Conservation (phyloP, 768 basidiomycete genomes). For the Rhizopogon roseolus region DNA sequence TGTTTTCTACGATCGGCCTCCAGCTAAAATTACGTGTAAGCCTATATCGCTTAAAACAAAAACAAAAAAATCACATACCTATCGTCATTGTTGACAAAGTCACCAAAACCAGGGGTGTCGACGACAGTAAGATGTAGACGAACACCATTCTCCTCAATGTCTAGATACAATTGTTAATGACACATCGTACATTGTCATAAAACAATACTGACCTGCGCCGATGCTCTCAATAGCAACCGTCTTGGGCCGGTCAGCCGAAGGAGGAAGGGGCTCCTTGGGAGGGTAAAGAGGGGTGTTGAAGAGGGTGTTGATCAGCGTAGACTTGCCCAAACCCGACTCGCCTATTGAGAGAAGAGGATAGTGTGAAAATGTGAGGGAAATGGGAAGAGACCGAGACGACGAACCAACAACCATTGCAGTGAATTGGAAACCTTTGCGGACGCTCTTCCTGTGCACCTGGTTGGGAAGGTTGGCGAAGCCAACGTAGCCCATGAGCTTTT, state of each 20-base stretch:
- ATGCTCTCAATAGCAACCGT: constrained; percentile 99
- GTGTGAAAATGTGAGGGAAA: constrained; percentile 15
- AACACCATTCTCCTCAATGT: constrained; percentile 98
- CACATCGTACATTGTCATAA: neutral
- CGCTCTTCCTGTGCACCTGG: constrained; percentile 98
- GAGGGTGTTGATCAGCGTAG: constrained; percentile 96
- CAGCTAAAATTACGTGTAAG: constrained; percentile 52
- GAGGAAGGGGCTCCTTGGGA: constrained; percentile 77
- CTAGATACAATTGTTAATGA: constrained; percentile 36
- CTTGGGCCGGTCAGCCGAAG: constrained; percentile 81
- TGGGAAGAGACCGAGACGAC: constrained; percentile 31
- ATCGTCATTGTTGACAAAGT: constrained; percentile 99
- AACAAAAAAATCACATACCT: constrained; percentile 48
- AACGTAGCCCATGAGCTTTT: constrained; percentile 94
- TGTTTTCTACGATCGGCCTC: constrained; percentile 98
- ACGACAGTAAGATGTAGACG: constrained; percentile 97
- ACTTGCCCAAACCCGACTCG: constrained; percentile 98
- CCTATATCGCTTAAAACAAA: neutral
- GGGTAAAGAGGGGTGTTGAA: constrained; percentile 97
- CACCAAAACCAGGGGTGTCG: constrained; percentile 98
- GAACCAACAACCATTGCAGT: constrained; percentile 97
- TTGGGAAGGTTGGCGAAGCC: constrained; percentile 98
- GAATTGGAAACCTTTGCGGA: constrained; percentile 98
- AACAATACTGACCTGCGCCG: constrained; percentile 72
- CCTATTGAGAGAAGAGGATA: constrained; percentile 40